Base-by-base conservation (phyloP, 1,284 basidiomycete genomes). In the Microbotryum scabiosae region DNA sequence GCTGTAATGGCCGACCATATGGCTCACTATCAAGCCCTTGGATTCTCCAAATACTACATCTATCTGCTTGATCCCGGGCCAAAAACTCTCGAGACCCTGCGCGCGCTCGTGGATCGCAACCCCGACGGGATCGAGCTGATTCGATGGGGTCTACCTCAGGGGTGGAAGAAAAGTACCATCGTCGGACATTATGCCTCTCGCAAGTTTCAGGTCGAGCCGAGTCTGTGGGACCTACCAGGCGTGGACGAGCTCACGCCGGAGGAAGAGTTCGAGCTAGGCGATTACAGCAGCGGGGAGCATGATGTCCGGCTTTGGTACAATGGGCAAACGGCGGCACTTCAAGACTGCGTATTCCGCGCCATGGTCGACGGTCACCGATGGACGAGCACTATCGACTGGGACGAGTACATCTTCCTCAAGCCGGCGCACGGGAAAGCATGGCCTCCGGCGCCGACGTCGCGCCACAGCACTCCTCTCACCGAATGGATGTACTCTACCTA, bases 1-100 rank as follows among this genome's bases (percentile, higher is more conserved):
- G 36, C 36, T 41, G 36, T 41, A 5, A 41, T 41, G 36, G 36
- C 14, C 36, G 16, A 18, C 36, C 36, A 41, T 41, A 41, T 41
- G 36, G 36, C 36, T 41, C 36, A 41, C 51, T 59, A 59, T 46
- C 58, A 46, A 36, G 58, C 44, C 16, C 58, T 59, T 36, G 58
- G 58, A 5, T 54, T 59, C 52, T 21, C 43, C 21, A n/a, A 54
- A 23, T 59, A 54, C 58, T 59, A 54, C 58, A 30, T 46, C 23
- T 59, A 59, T 45, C 32, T 59, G 23, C 58, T 59, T 52, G 58
- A 59, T 41, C 58, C 58, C 20, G 58, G 58, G 44, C 58, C 58
- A 32, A 46, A 54, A 21, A 59, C 58, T 26, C 36, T 59, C 26
- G 44, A 26, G 32, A 36, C 54, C 45, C 23, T 59, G 4, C 52